Conservation (phyloP, 768 basidiomycete species). For the Suillus alpinus region DNA sequence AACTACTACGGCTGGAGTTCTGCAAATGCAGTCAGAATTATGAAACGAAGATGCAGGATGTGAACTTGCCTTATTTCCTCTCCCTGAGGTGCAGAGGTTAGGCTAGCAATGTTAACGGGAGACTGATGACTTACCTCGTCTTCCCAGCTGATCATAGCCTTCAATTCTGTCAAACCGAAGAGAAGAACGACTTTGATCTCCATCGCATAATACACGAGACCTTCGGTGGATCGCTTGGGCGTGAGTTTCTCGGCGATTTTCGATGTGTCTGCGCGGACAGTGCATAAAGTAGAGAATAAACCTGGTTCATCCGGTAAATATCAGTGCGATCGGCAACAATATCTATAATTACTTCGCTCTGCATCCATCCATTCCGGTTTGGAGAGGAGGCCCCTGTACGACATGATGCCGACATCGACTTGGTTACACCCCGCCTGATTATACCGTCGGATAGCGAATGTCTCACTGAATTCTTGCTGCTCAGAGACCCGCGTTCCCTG, state of each 20-base stretch:
- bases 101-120: not conserved
- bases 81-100: conserved; percentile 24
- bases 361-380: conserved; percentile 33
- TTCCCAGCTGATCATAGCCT: conserved; percentile 50
- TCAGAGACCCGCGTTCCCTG: conserved; percentile 47
- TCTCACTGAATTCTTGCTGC: conserved; percentile 41
- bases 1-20: conserved; percentile 29
- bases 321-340: not conserved
- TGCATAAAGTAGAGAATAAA: conserved; percentile 35
- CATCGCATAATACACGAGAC: conserved; percentile 22
- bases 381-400: conserved; percentile 27
- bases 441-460: conserved; percentile 30
- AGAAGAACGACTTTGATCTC: conserved; percentile 40
- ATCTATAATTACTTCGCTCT: conserved; percentile 26
- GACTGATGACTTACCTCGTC: conserved; percentile 38
- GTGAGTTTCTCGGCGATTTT: conserved; percentile 24
- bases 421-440: conserved; percentile 20
- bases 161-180: conserved; percentile 53
- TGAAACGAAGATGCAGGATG: not conserved
- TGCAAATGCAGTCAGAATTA: conserved; percentile 7
- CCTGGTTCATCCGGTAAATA: conserved; percentile 15
- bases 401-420: conserved; percentile 23
- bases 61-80: conserved; percentile 33
- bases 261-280: conserved; percentile 31
- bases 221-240: conserved; percentile 20